A percentile compares a stretch with the other conserved stretches of the same genome.
phyloP scores from a whole-genome alignment of 768 basidiomycete species.

The Rubroboletus pulcherrimus region DNA sequence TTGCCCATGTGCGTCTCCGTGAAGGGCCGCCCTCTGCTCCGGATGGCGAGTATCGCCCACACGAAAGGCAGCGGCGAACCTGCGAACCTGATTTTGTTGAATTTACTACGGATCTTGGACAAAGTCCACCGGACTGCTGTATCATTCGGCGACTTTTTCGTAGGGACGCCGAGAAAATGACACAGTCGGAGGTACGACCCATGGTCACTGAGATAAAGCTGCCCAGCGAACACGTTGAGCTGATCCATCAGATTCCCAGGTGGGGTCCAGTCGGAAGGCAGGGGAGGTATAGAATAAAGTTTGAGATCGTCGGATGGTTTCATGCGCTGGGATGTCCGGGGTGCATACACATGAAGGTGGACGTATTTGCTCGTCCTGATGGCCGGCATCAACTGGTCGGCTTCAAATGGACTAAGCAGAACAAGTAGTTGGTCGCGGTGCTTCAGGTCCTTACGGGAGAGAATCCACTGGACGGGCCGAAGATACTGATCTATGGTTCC shows the following conservation, averaged over 20 bases:
- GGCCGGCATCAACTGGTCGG: constrained; percentile 33
- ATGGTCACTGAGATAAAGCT: constrained; percentile 13
- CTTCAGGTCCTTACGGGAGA: not conserved
- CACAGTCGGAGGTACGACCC: constrained; percentile 21
- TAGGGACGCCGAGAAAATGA: constrained; percentile 17
- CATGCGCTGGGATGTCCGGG: constrained; percentile 34
- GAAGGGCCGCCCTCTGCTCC: not conserved
- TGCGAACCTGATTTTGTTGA: not conserved
- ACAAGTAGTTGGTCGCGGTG: not conserved
- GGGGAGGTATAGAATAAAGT: constrained; percentile 7
- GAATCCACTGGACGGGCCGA: constrained; percentile 23
- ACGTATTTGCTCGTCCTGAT: constrained; percentile 33
- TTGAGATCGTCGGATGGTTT: constrained; percentile 32
- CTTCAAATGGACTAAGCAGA: constrained; percentile 30
- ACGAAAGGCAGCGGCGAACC: not conserved
- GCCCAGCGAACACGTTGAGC: constrained; percentile 6
- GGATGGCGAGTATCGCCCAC: not conserved
- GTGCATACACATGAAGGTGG: constrained; percentile 39
- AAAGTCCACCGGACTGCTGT: not conserved
- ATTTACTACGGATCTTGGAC: not conserved
- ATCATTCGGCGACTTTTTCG: not conserved
- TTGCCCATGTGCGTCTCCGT: not conserved
- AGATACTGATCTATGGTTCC: constrained; percentile 10
- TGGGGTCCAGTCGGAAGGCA: constrained; percentile 1
- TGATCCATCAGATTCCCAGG: constrained; percentile 5